Evolutionary conservation across 257 asterid genomes (phyloP).

Genomic region (Cynanchum wilfordii): DNA sequence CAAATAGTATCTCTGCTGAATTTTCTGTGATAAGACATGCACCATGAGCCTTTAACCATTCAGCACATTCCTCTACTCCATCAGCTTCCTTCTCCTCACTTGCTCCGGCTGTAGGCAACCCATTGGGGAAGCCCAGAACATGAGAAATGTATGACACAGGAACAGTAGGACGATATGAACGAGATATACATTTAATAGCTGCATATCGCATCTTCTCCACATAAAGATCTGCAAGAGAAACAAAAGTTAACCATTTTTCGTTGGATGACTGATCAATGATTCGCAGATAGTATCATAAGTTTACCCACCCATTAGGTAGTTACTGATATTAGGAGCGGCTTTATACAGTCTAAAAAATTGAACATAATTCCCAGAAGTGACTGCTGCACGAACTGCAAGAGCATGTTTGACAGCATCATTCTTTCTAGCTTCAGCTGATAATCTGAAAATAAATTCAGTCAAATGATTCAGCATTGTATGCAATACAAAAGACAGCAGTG

Average conservation of each 20-base stretch:
- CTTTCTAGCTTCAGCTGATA: conserved; percentile 61
- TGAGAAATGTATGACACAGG: conserved; percentile 76
- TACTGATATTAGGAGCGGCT: conserved; percentile 78
- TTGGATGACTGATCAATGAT: background rate
- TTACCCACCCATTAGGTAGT: conserved; percentile 79
- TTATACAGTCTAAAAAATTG: conserved; percentile 79
- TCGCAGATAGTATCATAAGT: conserved; percentile 3
- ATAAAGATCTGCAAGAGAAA: conserved; percentile 62
- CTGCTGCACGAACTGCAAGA: conserved; percentile 88
- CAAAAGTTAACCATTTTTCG: conserved; percentile 1
- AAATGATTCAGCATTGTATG: conserved; percentile 7
- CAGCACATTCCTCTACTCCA: conserved; percentile 80
- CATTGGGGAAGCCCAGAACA: conserved; percentile 65
- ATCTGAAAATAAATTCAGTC: conserved; percentile 41
- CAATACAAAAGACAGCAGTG: background rate
- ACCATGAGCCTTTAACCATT: conserved; percentile 96
- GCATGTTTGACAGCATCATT: conserved; percentile 79
- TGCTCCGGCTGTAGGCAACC: conserved; percentile 40
- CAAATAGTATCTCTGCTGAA: conserved; percentile 72
- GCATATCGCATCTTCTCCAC: conserved; percentile 97
- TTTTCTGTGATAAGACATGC: conserved; percentile 66
- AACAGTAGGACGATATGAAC: conserved; percentile 93
- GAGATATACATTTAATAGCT: conserved; percentile 82
- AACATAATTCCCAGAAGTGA: conserved; percentile 85
- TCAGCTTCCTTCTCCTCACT: conserved; percentile 52